These are phyloP conservation scores for Ophiobolus disseminans DNA, from an alignment of 2,329 filamentous ascomycete species.

Conservation along the genomic window DNA sequence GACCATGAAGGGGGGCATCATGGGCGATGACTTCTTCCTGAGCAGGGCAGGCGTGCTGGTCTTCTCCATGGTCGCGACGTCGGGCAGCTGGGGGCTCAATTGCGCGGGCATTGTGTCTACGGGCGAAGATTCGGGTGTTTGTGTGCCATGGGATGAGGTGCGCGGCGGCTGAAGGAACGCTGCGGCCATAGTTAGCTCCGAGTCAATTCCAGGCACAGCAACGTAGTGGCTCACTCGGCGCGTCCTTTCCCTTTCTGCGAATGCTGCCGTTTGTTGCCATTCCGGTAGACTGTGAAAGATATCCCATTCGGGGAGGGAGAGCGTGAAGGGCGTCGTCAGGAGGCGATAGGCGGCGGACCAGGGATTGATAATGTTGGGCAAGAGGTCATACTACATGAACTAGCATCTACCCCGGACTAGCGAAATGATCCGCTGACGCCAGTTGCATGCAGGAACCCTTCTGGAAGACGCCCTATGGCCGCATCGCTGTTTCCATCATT, in stretches of 20 bases:
- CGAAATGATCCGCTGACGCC: conserved; percentile 8
- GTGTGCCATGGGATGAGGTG: conserved; percentile 33
- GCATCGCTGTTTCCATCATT: conserved; percentile 15
- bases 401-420: conserved; percentile 15
- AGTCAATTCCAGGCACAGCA: neutral
- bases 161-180: conserved; percentile 31
- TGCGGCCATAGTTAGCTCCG: conserved; percentile 18
- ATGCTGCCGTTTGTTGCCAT: conserved; percentile 39
- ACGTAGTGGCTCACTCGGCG: conserved; percentile 26
- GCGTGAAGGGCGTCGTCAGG: conserved; percentile 14
- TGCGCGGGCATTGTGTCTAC: conserved; percentile 37
- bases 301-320: conserved; percentile 1
- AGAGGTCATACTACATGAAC: conserved; percentile 15
- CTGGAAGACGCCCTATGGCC: conserved; percentile 23
- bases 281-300: neutral
- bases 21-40: conserved; percentile 59
- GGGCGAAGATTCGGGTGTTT: conserved; percentile 37
- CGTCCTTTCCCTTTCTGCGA: conserved; percentile 29
- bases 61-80: conserved; percentile 13
- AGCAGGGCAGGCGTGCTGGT: conserved; percentile 27
- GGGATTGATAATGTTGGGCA: conserved; percentile 10
- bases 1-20: conserved; percentile 93
- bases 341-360: conserved; percentile 8
- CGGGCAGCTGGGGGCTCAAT: conserved; percentile 31
- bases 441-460: conserved; percentile 24